These are phyloP conservation scores for Microsporum audouinii DNA, from an alignment of 2,329 filamentous ascomycete genomes.

Conservation along the genomic window DNA sequence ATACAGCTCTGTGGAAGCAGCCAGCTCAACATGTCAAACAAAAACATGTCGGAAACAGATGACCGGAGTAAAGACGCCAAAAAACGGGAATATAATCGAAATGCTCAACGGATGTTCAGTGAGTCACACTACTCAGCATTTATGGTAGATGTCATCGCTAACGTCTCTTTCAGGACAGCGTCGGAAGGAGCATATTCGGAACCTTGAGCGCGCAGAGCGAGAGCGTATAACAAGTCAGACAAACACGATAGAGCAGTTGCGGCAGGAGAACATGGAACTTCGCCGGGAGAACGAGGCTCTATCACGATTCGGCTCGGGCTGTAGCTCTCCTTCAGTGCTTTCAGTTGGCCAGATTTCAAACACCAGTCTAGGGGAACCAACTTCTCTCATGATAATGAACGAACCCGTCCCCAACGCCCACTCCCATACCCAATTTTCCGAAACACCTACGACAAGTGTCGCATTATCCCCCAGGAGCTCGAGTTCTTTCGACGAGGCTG, in stretches of 20 bases:
- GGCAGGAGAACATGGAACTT: conserved; percentile 32
- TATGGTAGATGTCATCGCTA: neutral
- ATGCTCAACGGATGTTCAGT: conserved; percentile 37
- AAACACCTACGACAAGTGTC: neutral
- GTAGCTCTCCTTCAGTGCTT: conserved; percentile 16
- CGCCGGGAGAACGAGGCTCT: conserved; percentile 32
- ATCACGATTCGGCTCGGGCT: conserved; percentile 24
- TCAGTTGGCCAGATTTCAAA: neutral
- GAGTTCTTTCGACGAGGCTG: neutral
- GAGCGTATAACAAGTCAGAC: conserved; percentile 30
- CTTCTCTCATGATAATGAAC: neutral
- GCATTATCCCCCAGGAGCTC: neutral
- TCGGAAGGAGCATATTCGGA: conserved; percentile 36
- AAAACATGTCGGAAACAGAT: conserved; percentile 21
- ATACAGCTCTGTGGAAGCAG: too few species aligned
- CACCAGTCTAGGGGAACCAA: neutral
- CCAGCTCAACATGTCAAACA: neutral
- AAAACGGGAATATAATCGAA: conserved; percentile 28
- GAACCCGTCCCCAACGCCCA: neutral
- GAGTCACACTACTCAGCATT: conserved; percentile 14
- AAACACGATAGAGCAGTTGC: conserved; percentile 33
- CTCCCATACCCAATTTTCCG: neutral
- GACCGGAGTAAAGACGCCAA: conserved; percentile 18
- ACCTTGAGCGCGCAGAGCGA: conserved; percentile 33
- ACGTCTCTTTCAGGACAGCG: conserved; percentile 26